A percentile compares a stretch with the other conserved stretches of the same genome.
phyloP scores from a whole-genome alignment of 768 basidiomycete genomes.

The Russula sp. region DNA sequence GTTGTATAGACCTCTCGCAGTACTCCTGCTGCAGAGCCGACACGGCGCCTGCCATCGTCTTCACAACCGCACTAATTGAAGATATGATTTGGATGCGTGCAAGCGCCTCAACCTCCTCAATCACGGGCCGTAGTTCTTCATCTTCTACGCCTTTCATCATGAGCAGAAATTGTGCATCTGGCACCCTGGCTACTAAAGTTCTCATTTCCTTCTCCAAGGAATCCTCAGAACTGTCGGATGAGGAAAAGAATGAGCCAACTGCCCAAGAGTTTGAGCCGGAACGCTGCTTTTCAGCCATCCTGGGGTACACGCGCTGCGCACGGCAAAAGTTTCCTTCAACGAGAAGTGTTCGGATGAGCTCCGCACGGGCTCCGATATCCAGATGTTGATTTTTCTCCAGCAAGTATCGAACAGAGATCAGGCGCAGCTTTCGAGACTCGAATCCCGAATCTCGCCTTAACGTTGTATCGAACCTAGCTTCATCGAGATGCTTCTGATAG shows the following conservation, averaged over 20 bases:
- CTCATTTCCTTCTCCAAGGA: conserved; percentile 7
- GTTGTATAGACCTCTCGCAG: conserved; percentile 5
- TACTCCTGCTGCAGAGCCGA: conserved; percentile 10
- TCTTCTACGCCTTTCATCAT: background rate
- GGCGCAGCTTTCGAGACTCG: conserved; percentile 4
- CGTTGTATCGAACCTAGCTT: background rate
- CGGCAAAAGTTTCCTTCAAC: conserved; percentile 7
- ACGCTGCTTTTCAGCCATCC: background rate
- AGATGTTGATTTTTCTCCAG: background rate
- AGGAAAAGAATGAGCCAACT: background rate
- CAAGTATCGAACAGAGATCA: conserved; percentile 3
- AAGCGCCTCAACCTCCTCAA: background rate
- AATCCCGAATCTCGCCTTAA: background rate
- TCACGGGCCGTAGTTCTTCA: background rate
- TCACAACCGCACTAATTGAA: background rate
- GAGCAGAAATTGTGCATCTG: conserved; percentile 12
- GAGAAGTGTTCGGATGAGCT: background rate
- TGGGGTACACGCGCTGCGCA: background rate
- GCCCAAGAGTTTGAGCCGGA: background rate
- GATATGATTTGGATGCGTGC: conserved; percentile 5
- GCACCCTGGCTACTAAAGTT: background rate
- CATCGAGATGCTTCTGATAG: conserved; percentile 1
- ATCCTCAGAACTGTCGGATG: background rate
- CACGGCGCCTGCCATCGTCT: conserved; percentile 1
- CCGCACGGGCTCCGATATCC: background rate